phyloP scores from a whole-genome alignment of 1,139 yeast species.

The Yarrowia galli region DNA sequence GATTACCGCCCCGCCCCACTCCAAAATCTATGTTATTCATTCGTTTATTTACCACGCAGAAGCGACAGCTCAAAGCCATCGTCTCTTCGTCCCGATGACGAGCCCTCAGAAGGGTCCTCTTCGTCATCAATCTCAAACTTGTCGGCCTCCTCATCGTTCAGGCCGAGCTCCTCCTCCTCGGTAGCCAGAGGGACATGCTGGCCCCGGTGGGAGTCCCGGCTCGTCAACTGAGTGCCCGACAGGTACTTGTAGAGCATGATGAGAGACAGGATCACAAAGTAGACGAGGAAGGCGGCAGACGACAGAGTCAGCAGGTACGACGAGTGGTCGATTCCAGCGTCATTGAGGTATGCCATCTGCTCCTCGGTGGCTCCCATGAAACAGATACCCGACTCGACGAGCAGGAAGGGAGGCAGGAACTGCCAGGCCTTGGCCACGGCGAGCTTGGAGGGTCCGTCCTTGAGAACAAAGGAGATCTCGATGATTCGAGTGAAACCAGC shows the following conservation, averaged over 20 bases:
- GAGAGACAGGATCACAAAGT: conserved; percentile 67
- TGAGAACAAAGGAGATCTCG: conserved; percentile 75
- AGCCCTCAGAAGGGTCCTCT: conserved; percentile 29
- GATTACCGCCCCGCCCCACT: too few relatives aligned
- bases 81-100: conserved; percentile 31
- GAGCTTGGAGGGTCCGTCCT: conserved; percentile 50
- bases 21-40: conserved; percentile 8
- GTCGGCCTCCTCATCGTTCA: conserved; percentile 20
- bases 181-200: conserved; percentile 29
- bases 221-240: conserved; percentile 44
- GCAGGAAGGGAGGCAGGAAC: conserved; percentile 79
- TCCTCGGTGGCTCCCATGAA: conserved; percentile 96
- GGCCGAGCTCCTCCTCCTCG: conserved; percentile 34
- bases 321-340: conserved; percentile 82
- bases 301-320: conserved; percentile 77
- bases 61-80: conserved; percentile 37
- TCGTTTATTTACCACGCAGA: conserved; percentile 9
- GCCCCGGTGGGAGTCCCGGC: conserved; percentile 18
- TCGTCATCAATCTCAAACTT: conserved; percentile 37
- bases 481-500: conserved; percentile 78
- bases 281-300: conserved; percentile 76
- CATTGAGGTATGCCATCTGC: conserved; percentile 72
- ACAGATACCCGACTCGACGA: conserved; percentile 76
- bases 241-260: conserved; percentile 65
- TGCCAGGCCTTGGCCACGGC: conserved; percentile 68